Percentiles rank a stretch among this genome's conserved stretches.
Evolutionary conservation across 257 asterid genomes (phyloP).

Genomic region (Nicotiana otophora): DNA sequence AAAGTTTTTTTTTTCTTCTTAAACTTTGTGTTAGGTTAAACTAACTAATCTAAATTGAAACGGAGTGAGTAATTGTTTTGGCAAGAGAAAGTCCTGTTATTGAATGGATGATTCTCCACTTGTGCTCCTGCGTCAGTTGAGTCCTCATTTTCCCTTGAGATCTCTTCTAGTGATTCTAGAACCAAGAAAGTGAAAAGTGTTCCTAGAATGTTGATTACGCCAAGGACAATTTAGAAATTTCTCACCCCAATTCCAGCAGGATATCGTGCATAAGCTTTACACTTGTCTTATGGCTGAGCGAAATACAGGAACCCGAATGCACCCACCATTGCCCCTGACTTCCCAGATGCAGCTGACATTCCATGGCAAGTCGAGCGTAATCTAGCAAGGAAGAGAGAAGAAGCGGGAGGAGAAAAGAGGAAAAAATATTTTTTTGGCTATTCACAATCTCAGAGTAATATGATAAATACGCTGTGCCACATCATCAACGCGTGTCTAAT

Average conservation of each 20-base stretch:
- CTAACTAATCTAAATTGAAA: too few relatives aligned
- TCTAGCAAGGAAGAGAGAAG: too few relatives aligned
- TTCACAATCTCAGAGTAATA: too few relatives aligned
- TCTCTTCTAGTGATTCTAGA: constrained; percentile 55
- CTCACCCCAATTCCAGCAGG: constrained; percentile 54
- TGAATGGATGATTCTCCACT: not conserved
- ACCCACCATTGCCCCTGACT: constrained; percentile 61
- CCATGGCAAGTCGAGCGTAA: constrained; percentile 21
- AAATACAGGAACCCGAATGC: constrained; percentile 61
- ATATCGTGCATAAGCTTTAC: constrained; percentile 53
- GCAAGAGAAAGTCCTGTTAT: not conserved
- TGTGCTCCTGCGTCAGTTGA: not conserved
- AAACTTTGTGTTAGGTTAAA: too few relatives aligned
- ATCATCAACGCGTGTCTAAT: too few relatives aligned
- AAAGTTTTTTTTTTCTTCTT: too few relatives aligned
- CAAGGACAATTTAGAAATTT: constrained; percentile 51
- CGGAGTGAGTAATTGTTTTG: too few relatives aligned
- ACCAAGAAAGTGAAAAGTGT: constrained; percentile 47
- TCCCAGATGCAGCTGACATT: constrained; percentile 60
- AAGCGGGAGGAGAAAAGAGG: too few relatives aligned
- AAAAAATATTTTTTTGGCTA: too few relatives aligned
- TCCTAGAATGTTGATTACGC: constrained; percentile 40
- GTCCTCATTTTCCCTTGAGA: constrained; percentile 41
- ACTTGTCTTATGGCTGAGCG: constrained; percentile 45
- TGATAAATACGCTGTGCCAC: not conserved